These are phyloP conservation scores for Mucor mucedo DNA, from an alignment of 371 early-diverging fungal genomes.

Conservation along the genomic window DNA sequence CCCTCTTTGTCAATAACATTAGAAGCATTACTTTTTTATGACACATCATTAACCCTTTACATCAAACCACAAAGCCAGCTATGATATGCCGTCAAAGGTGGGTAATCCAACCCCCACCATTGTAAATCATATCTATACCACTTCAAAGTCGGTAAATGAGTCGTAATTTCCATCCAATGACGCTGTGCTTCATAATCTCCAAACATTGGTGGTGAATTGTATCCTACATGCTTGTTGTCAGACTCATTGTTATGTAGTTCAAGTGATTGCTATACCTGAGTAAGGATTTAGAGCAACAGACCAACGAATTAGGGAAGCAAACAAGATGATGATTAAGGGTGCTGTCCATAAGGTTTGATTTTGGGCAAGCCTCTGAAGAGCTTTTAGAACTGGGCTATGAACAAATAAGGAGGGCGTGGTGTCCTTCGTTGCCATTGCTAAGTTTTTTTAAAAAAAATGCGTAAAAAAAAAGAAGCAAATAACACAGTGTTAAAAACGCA, in stretches of 20 bases:
- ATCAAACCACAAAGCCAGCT: conserved; percentile 85
- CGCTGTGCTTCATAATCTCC: conserved; percentile 98
- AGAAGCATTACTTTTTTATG: neutral
- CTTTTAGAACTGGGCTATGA: conserved; percentile 26
- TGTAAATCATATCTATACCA: conserved; percentile 91
- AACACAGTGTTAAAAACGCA: no score
- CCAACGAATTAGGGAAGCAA: conserved; percentile 76
- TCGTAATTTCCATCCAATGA: conserved; percentile 96
- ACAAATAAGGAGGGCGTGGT: conserved; percentile 25
- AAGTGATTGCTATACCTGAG: conserved; percentile 65
- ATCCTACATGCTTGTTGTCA: conserved; percentile 26
- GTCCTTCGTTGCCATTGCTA: conserved; percentile 15
- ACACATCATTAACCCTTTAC: conserved; percentile 44
- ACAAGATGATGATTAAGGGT: conserved; percentile 49
- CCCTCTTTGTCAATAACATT: conserved; percentile 56
- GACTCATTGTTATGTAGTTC: neutral
- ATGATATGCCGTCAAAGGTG: conserved; percentile 93
- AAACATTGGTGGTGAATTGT: conserved; percentile 72
- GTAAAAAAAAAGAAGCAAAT: conserved; percentile 1
- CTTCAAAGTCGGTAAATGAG: conserved; percentile 70
- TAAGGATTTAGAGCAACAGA: conserved; percentile 73
- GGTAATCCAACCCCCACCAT: conserved; percentile 98
- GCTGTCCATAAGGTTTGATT: conserved; percentile 47
- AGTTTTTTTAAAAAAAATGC: neutral
- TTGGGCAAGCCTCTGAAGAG: conserved; percentile 28